Conservation (phyloP, 2,329 filamentous ascomycete genomes). For the Thelonectria discophora region DNA sequence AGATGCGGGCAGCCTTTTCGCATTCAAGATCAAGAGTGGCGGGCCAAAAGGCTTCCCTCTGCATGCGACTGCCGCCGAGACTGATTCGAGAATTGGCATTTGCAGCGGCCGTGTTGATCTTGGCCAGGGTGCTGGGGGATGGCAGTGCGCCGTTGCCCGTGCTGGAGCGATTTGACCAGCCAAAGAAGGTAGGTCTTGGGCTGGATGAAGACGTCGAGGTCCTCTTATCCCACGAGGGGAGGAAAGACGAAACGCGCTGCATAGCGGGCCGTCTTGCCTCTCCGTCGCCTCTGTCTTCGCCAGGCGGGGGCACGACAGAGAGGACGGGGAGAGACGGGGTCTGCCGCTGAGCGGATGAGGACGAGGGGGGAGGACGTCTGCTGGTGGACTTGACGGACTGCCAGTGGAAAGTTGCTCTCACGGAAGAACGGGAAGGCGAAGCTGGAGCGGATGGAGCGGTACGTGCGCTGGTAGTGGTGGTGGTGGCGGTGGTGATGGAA, state of each 20-base stretch:
- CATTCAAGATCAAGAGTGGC: conserved; percentile 86
- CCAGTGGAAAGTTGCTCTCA: conserved; percentile 33
- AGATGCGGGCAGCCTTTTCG: conserved; percentile 88
- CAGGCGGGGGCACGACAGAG: conserved; percentile 46
- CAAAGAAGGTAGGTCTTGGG: conserved; percentile 49
- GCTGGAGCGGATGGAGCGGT: not conserved
- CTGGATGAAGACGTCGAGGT: conserved; percentile 39
- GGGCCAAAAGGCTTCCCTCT: conserved; percentile 81
- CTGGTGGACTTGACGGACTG: conserved; percentile 26
- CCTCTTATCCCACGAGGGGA: conserved; percentile 57
- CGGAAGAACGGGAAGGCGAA: conserved; percentile 22
- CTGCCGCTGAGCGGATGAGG: conserved; percentile 14
- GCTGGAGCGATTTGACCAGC: conserved; percentile 61
- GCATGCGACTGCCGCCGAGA: conserved; percentile 39
- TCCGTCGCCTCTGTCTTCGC: conserved; percentile 47
- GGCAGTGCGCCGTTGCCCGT: conserved; percentile 33
- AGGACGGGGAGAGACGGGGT: conserved; percentile 34
- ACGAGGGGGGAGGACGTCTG: conserved; percentile 20
- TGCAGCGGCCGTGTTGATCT: conserved; percentile 48
- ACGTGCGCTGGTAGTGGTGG: not conserved
- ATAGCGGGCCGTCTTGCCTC: conserved; percentile 49
- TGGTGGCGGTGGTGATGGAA: conserved; percentile 30
- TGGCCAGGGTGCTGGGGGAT: conserved; percentile 40
- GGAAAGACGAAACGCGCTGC: conserved; percentile 56
- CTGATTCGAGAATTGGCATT: conserved; percentile 37